Percentiles rank a stretch among this genome's conserved stretches.
Conservation (phyloP, 805 yeast species). For the Suhomyces faveliae region DNA sequence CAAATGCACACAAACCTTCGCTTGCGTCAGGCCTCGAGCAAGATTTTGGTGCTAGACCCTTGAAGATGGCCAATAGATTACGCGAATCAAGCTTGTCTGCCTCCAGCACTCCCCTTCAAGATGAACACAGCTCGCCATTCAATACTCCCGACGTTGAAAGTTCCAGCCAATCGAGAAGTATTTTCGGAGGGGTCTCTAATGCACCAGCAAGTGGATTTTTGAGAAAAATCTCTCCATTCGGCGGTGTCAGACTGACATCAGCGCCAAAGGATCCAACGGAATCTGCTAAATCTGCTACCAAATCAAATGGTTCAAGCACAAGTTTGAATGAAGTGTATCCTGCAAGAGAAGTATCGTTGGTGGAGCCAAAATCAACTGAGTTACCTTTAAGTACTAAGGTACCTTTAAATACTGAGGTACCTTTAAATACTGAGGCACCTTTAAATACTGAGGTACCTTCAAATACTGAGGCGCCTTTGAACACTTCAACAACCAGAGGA, state of each 20-base stretch:
- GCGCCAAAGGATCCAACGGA: background rate
- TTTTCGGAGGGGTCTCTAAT: conserved; percentile 3
- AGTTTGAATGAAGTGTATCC: conserved; percentile 2
- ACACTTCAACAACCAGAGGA: conserved; percentile 4
- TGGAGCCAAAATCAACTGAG: background rate
- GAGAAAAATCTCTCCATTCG: conserved; percentile 15
- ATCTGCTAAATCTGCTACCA: background rate
- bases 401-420: background rate
- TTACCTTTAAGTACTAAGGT: background rate
- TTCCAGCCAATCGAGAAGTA: background rate
- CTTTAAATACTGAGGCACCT: background rate
- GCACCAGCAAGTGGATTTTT: conserved; percentile 11
- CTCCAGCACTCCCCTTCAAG: background rate
- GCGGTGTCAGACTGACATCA: conserved; percentile 7
- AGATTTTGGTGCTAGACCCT: conserved; percentile 56
- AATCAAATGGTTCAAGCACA: background rate
- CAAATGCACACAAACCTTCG: conserved; percentile 1
- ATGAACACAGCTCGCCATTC: background rate
- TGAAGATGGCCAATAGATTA: conserved; percentile 62
- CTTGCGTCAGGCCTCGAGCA: conserved; percentile 11
- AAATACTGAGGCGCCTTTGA: too few relatives aligned
- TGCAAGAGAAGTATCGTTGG: conserved; percentile 5
- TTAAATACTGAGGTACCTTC: background rate
- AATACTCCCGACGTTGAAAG: background rate
- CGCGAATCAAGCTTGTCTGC: conserved; percentile 14